These are phyloP conservation scores for Kurtzmaniella quercitrusa DNA, from an alignment of 1,139 yeast species.

Conservation along the genomic window DNA sequence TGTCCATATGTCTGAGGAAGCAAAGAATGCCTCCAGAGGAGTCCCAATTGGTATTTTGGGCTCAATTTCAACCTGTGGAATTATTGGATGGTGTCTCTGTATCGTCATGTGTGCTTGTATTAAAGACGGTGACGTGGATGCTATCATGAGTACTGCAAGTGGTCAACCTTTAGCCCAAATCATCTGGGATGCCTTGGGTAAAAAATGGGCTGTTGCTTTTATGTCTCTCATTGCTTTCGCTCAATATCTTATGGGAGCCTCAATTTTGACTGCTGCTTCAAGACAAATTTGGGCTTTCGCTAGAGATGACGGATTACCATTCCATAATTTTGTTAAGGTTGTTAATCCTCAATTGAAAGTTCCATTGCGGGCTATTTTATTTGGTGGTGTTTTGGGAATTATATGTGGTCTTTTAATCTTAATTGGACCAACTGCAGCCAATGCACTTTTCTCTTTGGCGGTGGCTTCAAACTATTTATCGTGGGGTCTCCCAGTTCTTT, in stretches of 20 bases:
- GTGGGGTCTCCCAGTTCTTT: slow-evolving; percentile 40
- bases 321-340: slow-evolving; percentile 26
- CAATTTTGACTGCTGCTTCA: slow-evolving; percentile 18
- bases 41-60: slow-evolving; percentile 30
- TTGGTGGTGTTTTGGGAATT: slow-evolving; percentile 13
- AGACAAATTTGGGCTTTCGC: slow-evolving; percentile 27
- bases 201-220: slow-evolving; percentile 21
- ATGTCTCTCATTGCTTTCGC: slow-evolving; percentile 22
- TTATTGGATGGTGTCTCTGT: slow-evolving; percentile 19
- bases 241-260: slow-evolving; percentile 22
- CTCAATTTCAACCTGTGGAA: slow-evolving; percentile 19
- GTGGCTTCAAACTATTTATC: slow-evolving; percentile 42
- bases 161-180: slow-evolving; percentile 26
- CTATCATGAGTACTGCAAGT: slow-evolving; percentile 13
- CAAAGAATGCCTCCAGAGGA: slow-evolving; percentile 21
- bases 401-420: slow-evolving; percentile 16
- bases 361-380: slow-evolving; percentile 17
- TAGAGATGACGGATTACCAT: slow-evolving; percentile 41
- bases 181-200: slow-evolving; percentile 21
- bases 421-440: slow-evolving; percentile 29
- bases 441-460: slow-evolving; percentile 38
- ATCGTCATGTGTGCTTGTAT: slow-evolving; percentile 19
- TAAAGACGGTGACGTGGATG: slow-evolving; percentile 17
- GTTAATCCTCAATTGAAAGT: slow-evolving; percentile 17
- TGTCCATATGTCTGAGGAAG: slow-evolving; percentile 31